Evolutionary conservation across 495 filamentous ascomycete species (phyloP), one percentile per base, ranked within the genome.

Genomic region (Darksidea phi): DNA sequence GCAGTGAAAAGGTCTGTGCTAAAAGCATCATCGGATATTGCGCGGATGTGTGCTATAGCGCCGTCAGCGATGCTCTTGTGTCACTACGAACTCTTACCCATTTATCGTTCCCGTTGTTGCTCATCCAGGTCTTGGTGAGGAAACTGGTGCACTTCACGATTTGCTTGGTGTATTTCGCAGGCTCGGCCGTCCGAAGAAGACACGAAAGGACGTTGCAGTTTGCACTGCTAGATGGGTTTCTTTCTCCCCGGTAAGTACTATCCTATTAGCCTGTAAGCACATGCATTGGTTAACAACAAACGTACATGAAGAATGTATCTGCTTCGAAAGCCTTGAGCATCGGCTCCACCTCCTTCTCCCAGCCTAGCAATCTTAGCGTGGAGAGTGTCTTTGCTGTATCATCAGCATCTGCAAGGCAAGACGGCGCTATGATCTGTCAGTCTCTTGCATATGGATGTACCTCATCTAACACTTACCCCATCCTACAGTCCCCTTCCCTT

Each of bases 321-420:
- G 49, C 34, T 51, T 65, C 62, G 28, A 65, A 65, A 7, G 55
- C 62, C 51, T 59, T 56, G 12, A 65, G 32, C 62, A 65, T 65
- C 1, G 62, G 62, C 37, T 54, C 50, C 15, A 59, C 57, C 13
- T 43, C 32, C 18, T 59, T 23, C 5, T 59, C 26, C 56, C 62
- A 59, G 11, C 62, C 56, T 6, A 65, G 26, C 17, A 60, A 23
- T 25, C 51, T 26, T 36, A 65, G 28, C 12, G 57, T 45, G 1
- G 51, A 53, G 28, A 65, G 60, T 2, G 74, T 67, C 51, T 76
- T 78, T 0, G 77, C 77, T 7, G 77, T 81, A 48, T 79, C 78
- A 68, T 80, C 78, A 17, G 76, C 79, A 68, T 81, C 79, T 7
- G 76, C 57, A 25, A 74, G 66, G 4, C 75, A 69, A 12, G 63